Conservation (phyloP, 768 basidiomycete genomes). For the Tulasnella sp. region DNA sequence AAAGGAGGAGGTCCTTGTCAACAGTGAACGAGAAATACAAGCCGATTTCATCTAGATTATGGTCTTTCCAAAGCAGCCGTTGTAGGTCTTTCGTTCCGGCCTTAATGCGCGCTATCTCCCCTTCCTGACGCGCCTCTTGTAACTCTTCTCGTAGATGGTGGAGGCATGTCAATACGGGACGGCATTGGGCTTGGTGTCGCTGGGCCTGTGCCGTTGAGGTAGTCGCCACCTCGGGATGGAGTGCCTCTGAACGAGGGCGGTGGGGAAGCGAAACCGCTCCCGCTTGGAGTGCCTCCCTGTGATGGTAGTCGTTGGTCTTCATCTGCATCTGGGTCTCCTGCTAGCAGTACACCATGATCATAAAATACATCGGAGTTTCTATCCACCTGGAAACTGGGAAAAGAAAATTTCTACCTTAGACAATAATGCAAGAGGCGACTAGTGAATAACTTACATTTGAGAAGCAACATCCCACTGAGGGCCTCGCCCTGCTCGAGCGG, state of each 20-base stretch:
- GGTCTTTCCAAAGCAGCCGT: neutral
- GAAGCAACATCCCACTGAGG: slow-evolving; percentile 20
- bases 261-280: neutral
- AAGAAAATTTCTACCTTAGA: neutral
- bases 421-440: neutral
- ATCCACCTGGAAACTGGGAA: slow-evolving; percentile 16
- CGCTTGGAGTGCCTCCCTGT: slow-evolving; percentile 6
- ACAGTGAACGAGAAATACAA: slow-evolving; percentile 41
- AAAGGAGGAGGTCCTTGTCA: slow-evolving; percentile 44
- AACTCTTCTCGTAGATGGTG: slow-evolving; percentile 13
- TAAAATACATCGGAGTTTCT: slow-evolving; percentile 18
- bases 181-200: slow-evolving; percentile 3
- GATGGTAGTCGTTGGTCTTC: slow-evolving; percentile 3
- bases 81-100: neutral
- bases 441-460: slow-evolving; percentile 2
- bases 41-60: slow-evolving; percentile 1
- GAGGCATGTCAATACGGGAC: neutral
- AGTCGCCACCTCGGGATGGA: neutral
- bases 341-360: slow-evolving; percentile 3
- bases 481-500: slow-evolving; percentile 10
- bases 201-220: slow-evolving; percentile 5
- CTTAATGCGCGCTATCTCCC: neutral
- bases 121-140: slow-evolving; percentile 7
- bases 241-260: slow-evolving; percentile 9
- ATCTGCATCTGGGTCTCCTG: slow-evolving; percentile 3